Evolutionary conservation across 148 eudicot species (phyloP).

Genomic region (Rhododendron ovatum): DNA sequence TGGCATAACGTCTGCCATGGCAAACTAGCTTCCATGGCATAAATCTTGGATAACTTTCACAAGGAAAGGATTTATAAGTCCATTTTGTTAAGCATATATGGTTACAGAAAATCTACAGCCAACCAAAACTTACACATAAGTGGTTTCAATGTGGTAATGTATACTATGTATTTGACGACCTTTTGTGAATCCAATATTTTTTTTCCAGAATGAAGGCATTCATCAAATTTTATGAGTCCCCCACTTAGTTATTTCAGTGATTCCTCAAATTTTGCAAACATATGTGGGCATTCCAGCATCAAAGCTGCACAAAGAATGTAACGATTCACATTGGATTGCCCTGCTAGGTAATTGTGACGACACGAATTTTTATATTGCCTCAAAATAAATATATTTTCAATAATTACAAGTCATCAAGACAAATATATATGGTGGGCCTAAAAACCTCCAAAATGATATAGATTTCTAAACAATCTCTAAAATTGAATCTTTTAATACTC

Average conservation of each 20-base stretch:
- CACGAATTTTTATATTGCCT: too few species aligned
- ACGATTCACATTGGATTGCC: neutral
- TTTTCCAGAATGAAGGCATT: neutral
- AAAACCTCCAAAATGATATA: too few species aligned
- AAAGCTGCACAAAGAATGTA: neutral
- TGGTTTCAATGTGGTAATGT: neutral
- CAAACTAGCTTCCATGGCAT: neutral
- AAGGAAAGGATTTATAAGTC: neutral
- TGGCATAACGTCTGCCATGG: neutral
- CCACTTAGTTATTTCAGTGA: neutral
- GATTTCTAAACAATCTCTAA: too few species aligned
- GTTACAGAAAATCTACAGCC: neutral
- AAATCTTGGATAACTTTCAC: neutral
- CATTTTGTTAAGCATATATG: neutral
- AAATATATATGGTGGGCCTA: too few species aligned
- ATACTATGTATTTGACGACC: neutral
- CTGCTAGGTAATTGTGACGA: neutral
- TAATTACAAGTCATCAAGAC: too few species aligned
- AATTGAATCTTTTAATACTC: too few species aligned
- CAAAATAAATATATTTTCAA: too few species aligned
- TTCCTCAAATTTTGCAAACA: neutral
- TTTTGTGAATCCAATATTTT: neutral
- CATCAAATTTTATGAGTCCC: neutral
- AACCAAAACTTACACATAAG: neutral
- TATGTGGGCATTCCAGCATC: neutral